phyloP scores from a whole-genome alignment of 2,329 filamentous ascomycete species.

The Byssoonygena ceratinophila region DNA sequence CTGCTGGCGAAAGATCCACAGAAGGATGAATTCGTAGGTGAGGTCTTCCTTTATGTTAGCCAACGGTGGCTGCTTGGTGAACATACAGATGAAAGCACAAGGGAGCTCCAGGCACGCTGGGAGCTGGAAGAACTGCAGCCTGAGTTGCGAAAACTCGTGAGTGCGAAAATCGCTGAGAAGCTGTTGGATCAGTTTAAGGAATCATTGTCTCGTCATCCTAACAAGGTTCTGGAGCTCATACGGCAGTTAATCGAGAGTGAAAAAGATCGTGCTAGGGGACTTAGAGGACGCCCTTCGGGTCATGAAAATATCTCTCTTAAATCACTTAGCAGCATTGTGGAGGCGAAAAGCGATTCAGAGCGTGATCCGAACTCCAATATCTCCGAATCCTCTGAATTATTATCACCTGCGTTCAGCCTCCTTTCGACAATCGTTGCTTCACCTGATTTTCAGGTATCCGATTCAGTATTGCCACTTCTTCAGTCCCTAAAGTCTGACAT shows the following conservation, averaged over 20 bases:
- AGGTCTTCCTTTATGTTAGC: slow-evolving; percentile 36
- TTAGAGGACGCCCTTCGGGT: neutral
- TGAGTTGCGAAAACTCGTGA: slow-evolving; percentile 30
- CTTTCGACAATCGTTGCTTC: slow-evolving; percentile 36
- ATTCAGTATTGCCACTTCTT: slow-evolving; percentile 24
- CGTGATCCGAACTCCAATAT: slow-evolving; percentile 2
- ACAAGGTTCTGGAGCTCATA: slow-evolving; percentile 33
- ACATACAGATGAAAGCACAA: slow-evolving; percentile 10
- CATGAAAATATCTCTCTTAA: slow-evolving; percentile 18
- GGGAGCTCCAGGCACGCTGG: slow-evolving; percentile 1
- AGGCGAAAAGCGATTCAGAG: slow-evolving; percentile 15
- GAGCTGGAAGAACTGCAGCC: slow-evolving; percentile 20
- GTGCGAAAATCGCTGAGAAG: slow-evolving; percentile 34
- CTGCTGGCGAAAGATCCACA: slow-evolving; percentile 32
- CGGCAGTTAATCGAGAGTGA: slow-evolving; percentile 35
- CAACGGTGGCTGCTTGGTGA: slow-evolving; percentile 32
- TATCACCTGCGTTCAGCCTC: slow-evolving; percentile 35
- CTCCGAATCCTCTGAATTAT: slow-evolving; percentile 27
- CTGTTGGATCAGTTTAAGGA: slow-evolving; percentile 36
- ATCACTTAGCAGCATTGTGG: slow-evolving; percentile 29
- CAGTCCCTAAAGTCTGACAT: slow-evolving; percentile 28
- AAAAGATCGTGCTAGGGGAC: slow-evolving; percentile 8
- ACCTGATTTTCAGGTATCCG: slow-evolving; percentile 29
- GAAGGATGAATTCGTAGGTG: slow-evolving; percentile 32
- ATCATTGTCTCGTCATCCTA: slow-evolving; percentile 32